These are phyloP conservation scores for Boletus rubropictus DNA, from an alignment of 768 basidiomycete species.

Conservation along the genomic window DNA sequence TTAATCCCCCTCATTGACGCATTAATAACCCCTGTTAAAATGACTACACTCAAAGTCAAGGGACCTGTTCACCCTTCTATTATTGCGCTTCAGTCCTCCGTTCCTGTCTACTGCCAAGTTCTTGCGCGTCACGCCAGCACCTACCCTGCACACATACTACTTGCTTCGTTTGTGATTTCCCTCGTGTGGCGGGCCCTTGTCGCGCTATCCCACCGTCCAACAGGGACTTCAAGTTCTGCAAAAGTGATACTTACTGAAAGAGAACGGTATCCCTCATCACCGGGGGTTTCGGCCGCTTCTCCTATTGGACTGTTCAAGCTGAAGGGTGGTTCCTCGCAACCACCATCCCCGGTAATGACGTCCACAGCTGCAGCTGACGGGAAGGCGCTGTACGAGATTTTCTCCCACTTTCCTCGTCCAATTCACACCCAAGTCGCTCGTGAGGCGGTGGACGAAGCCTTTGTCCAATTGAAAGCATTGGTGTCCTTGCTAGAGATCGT, in stretches of 20 bases:
- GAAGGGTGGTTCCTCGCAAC: slow-evolving; percentile 61
- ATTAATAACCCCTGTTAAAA: slow-evolving; percentile 44
- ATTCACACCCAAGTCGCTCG: slow-evolving; percentile 51
- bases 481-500: slow-evolving; percentile 52
- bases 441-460: slow-evolving; percentile 79
- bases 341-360: slow-evolving; percentile 47
- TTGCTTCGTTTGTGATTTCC: slow-evolving; percentile 69
- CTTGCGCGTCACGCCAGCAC: slow-evolving; percentile 52
- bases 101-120: slow-evolving; percentile 57
- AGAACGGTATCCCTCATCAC: slow-evolving; percentile 36
- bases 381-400: slow-evolving; percentile 54
- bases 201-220: slow-evolving; percentile 58
- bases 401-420: slow-evolving; percentile 59
- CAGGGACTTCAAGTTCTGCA: slow-evolving; percentile 39
- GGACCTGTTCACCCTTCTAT: slow-evolving; percentile 51
- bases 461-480: slow-evolving; percentile 56
- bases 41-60: slow-evolving; percentile 16
- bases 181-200: slow-evolving; percentile 71
- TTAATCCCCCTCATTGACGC: slow-evolving; percentile 57
- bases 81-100: slow-evolving; percentile 47
- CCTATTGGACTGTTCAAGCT: slow-evolving; percentile 56
- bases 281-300: slow-evolving; percentile 49
- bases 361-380: slow-evolving; percentile 53
- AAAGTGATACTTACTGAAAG: slow-evolving; percentile 31
- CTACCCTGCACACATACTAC: slow-evolving; percentile 48